Percentiles rank a stretch among this genome's conserved stretches.
phyloP scores from a whole-genome alignment of 75 land plant genomes.

The Gnetum montanum region DNA sequence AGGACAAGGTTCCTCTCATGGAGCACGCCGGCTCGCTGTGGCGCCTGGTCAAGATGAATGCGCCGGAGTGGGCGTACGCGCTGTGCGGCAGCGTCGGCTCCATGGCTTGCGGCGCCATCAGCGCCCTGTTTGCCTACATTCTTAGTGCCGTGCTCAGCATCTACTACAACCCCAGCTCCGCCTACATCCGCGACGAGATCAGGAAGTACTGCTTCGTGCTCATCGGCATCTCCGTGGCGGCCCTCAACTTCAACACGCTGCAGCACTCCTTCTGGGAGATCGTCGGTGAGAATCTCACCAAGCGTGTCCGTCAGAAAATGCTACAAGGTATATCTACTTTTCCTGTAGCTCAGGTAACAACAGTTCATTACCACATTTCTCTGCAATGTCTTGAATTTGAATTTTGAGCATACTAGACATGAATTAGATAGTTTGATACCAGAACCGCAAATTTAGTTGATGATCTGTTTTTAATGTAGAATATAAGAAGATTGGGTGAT shows the following conservation, averaged over 20 bases:
- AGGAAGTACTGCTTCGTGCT: slow-evolving; percentile 62
- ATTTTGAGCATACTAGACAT: not conserved
- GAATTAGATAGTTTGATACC: not conserved
- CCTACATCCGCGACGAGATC: slow-evolving; percentile 44
- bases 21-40: slow-evolving; percentile 75
- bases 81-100: slow-evolving; percentile 67
- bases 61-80: slow-evolving; percentile 80
- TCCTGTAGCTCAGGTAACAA: not conserved
- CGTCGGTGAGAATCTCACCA: slow-evolving; percentile 78
- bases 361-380: not conserved
- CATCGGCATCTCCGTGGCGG: slow-evolving; percentile 56
- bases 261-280: slow-evolving; percentile 75
- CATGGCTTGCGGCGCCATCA: slow-evolving; percentile 63
- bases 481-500: no score
- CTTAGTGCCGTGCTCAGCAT: slow-evolving; percentile 60
- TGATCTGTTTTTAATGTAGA: no score
- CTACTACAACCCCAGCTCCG: slow-evolving; percentile 49
- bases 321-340: slow-evolving; percentile 21
- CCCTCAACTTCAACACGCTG: slow-evolving; percentile 51
- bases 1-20: slow-evolving; percentile 54
- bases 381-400: not conserved
- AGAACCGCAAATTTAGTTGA: not conserved
- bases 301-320: slow-evolving; percentile 72
- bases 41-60: slow-evolving; percentile 73
- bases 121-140: slow-evolving; percentile 70